A percentile compares a stretch with the other conserved stretches of the same genome.
These are phyloP conservation scores for Hypsizygus marmoreus DNA, from an alignment of 768 basidiomycete genomes.

Conservation along the genomic window DNA sequence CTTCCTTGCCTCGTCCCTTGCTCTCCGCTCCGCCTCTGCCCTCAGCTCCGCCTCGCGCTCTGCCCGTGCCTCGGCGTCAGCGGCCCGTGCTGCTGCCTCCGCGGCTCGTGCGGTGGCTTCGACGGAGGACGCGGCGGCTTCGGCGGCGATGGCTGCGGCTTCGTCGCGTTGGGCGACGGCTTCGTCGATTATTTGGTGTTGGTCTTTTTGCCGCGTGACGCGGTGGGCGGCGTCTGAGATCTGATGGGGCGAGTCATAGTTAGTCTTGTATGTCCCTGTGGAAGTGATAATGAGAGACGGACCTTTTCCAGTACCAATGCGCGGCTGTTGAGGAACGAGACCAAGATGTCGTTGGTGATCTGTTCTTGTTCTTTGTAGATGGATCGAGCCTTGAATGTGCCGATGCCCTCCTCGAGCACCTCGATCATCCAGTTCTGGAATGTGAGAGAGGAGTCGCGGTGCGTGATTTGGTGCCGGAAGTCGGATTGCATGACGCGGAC, in stretches of 20 bases:
- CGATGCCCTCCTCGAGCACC: conserved; percentile 2
- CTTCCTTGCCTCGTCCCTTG: conserved; percentile 12
- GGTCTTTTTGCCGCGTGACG: conserved; percentile 7
- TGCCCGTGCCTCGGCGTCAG: conserved; percentile 15
- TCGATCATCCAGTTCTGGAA: conserved; percentile 15
- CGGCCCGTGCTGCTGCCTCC: conserved; percentile 10
- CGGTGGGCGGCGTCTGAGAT: conserved; percentile 10
- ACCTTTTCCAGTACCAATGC: conserved; percentile 13
- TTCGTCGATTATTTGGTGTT: conserved; percentile 9
- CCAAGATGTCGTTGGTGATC: conserved; percentile 6
- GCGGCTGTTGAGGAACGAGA: conserved; percentile 7
- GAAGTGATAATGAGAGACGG: too few species aligned
- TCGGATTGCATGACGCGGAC: conserved; percentile 14
- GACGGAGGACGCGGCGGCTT: conserved; percentile 7
- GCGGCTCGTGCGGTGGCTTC: conserved; percentile 14
- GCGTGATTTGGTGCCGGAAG: conserved; percentile 11
- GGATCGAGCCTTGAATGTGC: conserved; percentile 4
- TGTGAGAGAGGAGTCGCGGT: conserved; percentile 11
- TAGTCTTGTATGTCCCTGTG: too few species aligned
- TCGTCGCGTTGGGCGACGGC: conserved; percentile 13
- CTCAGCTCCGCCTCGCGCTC: conserved; percentile 13
- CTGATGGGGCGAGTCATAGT: too few species aligned
- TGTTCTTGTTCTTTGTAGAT: conserved; percentile 14
- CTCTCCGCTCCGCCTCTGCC: conserved; percentile 15
- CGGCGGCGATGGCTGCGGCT: conserved; percentile 10